Evolutionary conservation across 306 rosid genomes (phyloP).

Genomic region (Vigna reflexopilosa): DNA sequence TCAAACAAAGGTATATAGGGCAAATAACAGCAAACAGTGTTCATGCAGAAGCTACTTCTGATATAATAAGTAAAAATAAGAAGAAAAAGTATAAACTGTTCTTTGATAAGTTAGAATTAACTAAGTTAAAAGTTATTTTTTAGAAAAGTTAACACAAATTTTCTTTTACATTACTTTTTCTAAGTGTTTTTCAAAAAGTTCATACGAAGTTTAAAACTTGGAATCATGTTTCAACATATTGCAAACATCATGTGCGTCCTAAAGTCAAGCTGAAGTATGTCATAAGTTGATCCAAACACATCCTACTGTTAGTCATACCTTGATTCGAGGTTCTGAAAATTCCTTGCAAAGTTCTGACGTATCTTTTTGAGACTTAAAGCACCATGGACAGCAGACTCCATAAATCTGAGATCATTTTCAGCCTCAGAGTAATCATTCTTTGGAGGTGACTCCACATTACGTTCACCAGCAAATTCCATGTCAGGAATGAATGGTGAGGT

Average conservation of each 20-base stretch:
- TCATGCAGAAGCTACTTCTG: not conserved
- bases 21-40: not conserved
- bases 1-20: not conserved
- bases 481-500: slow-evolving; percentile 58
- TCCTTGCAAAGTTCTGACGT: slow-evolving; percentile 67
- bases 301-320: slow-evolving; percentile 53
- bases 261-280: not conserved
- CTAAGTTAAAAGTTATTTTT: too few relatives aligned
- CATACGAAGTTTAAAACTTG: not conserved
- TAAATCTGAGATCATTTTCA: slow-evolving; percentile 64
- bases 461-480: slow-evolving; percentile 53
- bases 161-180: too few relatives aligned
- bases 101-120: too few relatives aligned
- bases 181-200: too few relatives aligned
- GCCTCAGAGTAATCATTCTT: slow-evolving; percentile 74
- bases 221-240: not conserved
- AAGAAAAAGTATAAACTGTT: too few relatives aligned
- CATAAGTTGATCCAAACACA: not conserved
- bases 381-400: slow-evolving; percentile 48
- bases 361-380: slow-evolving; percentile 62
- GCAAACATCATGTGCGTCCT: not conserved
- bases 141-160: too few relatives aligned
- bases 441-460: slow-evolving; percentile 57
- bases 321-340: slow-evolving; percentile 77
- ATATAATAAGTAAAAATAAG: not conserved